Conservation (phyloP, 108 stramenopile genomes). For the Discostella stelligeroides region DNA sequence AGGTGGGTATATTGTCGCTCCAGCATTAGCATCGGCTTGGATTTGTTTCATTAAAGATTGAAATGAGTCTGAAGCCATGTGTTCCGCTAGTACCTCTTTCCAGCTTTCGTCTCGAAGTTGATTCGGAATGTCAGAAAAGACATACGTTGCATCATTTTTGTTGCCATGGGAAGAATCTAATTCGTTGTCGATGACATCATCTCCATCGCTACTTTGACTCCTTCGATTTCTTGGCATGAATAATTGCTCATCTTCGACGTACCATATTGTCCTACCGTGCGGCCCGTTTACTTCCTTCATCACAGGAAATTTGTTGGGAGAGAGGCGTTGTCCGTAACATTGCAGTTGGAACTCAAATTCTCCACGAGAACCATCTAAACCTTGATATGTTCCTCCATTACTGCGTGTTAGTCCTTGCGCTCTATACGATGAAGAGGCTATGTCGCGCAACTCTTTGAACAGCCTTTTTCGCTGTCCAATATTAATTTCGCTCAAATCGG, state of each 20-base stretch:
- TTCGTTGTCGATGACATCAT: conserved; percentile 9
- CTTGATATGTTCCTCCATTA: conserved; percentile 59
- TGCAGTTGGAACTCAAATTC: conserved; percentile 72
- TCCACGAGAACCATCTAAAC: conserved; percentile 52
- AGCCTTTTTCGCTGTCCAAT: conserved; percentile 43
- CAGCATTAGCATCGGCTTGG: conserved; percentile 26
- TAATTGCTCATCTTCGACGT: conserved; percentile 68
- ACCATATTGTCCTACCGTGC: conserved; percentile 83
- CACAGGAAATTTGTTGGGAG: conserved; percentile 62
- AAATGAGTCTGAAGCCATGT: conserved; percentile 51
- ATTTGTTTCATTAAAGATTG: conserved; percentile 29
- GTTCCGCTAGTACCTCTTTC: conserved; percentile 50
- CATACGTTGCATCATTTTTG: conserved; percentile 11
- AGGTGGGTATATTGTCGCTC: conserved; percentile 88
- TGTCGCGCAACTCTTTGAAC: conserved; percentile 54
- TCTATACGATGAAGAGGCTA: conserved; percentile 59
- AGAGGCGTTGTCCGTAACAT: conserved; percentile 68
- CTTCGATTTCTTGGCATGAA: conserved; percentile 57
- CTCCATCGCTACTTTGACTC: not conserved
- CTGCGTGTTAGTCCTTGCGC: conserved; percentile 63
- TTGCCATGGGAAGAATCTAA: not conserved
- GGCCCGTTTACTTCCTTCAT: conserved; percentile 70
- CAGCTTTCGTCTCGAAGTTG: conserved; percentile 61
- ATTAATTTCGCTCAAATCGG: conserved; percentile 60
- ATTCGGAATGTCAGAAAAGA: conserved; percentile 20